These are phyloP conservation scores for Pistacia integerrima DNA, from an alignment of 345 rosid species.

Conservation along the genomic window DNA sequence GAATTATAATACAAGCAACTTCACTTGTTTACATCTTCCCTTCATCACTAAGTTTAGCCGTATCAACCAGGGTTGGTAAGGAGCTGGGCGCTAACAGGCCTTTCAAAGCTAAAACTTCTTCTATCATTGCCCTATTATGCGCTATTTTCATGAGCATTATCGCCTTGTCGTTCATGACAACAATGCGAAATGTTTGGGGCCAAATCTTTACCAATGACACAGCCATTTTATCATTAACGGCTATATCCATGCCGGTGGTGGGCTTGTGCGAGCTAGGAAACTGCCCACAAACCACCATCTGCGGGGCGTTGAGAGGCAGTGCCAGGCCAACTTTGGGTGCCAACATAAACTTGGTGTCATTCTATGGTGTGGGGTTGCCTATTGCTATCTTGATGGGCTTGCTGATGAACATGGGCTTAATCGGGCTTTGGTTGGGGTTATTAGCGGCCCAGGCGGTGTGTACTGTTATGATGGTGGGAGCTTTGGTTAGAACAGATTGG, in stretches of 20 bases:
- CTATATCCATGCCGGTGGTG: slow-evolving; percentile 44
- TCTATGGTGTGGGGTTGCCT: slow-evolving; percentile 58
- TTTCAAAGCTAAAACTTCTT: slow-evolving; percentile 34
- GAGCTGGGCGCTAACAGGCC: slow-evolving; percentile 49
- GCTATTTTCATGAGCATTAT: slow-evolving; percentile 35
- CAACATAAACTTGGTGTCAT: slow-evolving; percentile 45
- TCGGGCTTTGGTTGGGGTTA: slow-evolving; percentile 53
- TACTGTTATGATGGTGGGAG: slow-evolving; percentile 31
- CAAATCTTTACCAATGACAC: slow-evolving; percentile 40
- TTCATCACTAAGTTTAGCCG: slow-evolving; percentile 43
- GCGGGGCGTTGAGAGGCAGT: slow-evolving; percentile 56
- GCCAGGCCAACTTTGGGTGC: slow-evolving; percentile 55
- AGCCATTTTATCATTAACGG: slow-evolving; percentile 42
- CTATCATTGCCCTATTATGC: slow-evolving; percentile 37
- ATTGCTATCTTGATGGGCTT: slow-evolving; percentile 44
- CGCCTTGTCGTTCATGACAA: slow-evolving; percentile 38
- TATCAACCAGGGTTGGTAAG: slow-evolving; percentile 53
- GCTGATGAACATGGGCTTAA: slow-evolving; percentile 30
- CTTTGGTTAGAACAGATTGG: slow-evolving; percentile 50
- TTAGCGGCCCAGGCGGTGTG: slow-evolving; percentile 48
- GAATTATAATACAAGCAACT: slow-evolving; percentile 53
- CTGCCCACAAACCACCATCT: slow-evolving; percentile 60
- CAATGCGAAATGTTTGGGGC: slow-evolving; percentile 51
- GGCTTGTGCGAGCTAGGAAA: slow-evolving; percentile 62
- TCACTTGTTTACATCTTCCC: slow-evolving; percentile 57